Evolutionary conservation across 495 filamentous ascomycete species (phyloP).

Genomic region (Wilcoxina mikolae): DNA sequence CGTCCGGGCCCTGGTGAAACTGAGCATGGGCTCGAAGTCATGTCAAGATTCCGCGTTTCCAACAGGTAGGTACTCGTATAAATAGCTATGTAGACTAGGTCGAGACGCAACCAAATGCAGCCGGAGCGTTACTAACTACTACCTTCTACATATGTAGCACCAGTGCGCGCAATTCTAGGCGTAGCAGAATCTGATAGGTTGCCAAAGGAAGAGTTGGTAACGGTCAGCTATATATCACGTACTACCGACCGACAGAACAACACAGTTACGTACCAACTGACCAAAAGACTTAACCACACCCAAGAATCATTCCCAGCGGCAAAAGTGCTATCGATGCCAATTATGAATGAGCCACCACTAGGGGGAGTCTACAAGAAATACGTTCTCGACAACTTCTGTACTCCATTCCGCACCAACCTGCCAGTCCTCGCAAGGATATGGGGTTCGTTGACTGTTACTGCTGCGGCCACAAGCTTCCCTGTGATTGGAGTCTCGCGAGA

Average conservation of each 20-base stretch:
- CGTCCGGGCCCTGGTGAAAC: constrained; percentile 12
- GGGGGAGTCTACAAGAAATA: no score
- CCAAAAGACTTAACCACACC: constrained; percentile 11
- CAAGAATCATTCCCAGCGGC: constrained; percentile 8
- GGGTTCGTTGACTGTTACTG: constrained; percentile 5
- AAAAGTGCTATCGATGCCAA: background rate
- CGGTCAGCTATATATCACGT: constrained; percentile 8
- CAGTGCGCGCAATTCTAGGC: constrained; percentile 13
- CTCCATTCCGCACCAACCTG: background rate
- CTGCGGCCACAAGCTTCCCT: constrained; percentile 10
- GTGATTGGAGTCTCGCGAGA: background rate
- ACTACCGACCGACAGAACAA: background rate
- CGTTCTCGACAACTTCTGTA: no score
- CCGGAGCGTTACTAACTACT: background rate
- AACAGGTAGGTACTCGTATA: constrained; percentile 9
- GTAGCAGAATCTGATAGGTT: constrained; percentile 12
- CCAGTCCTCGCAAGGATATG: background rate
- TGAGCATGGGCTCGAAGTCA: constrained; percentile 10
- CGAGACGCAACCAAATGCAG: background rate
- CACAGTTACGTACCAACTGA: background rate
- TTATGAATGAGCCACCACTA: no score
- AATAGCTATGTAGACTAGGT: background rate
- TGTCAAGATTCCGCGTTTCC: constrained; percentile 13
- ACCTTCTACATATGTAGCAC: constrained; percentile 1
- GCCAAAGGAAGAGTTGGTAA: constrained; percentile 14